phyloP scores from a whole-genome alignment of 495 filamentous ascomycete genomes.

The Schizothecium vesticola region DNA sequence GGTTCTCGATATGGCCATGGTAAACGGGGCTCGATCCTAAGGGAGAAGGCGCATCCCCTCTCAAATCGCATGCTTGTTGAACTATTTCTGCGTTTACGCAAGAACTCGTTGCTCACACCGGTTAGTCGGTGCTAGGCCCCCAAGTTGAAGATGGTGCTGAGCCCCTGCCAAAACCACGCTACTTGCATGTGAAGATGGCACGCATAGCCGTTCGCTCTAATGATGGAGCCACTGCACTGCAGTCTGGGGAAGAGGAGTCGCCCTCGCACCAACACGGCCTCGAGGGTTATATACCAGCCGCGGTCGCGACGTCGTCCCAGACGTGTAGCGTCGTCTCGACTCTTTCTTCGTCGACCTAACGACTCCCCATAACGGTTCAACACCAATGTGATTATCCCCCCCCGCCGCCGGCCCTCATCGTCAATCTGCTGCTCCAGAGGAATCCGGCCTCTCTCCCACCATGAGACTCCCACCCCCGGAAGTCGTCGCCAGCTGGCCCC shows the following conservation, averaged over 20 bases:
- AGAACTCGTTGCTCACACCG: neutral
- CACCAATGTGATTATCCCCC: neutral
- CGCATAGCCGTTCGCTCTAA: neutral
- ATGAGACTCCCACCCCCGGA: conserved; percentile 45
- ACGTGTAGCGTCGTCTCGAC: neutral
- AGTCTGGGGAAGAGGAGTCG: neutral
- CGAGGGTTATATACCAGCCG: neutral
- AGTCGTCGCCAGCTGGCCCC: conserved; percentile 47
- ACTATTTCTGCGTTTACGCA: neutral
- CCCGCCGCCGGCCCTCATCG: neutral
- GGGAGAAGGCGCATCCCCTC: neutral
- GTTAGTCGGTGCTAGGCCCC: neutral
- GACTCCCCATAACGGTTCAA: neutral
- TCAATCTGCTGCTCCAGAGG: neutral
- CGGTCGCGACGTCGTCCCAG: neutral
- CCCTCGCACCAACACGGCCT: no score
- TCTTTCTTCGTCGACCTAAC: neutral
- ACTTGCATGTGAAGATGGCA: neutral
- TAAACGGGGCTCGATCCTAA: neutral
- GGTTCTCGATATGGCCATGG: neutral
- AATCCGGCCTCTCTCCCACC: neutral
- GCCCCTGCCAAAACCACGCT: neutral
- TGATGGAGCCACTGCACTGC: neutral
- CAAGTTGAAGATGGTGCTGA: neutral
- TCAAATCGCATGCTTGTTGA: neutral